Evolutionary conservation across 2,329 filamentous ascomycete species (phyloP).

Genomic region (Stagonosporopsis tanaceti): DNA sequence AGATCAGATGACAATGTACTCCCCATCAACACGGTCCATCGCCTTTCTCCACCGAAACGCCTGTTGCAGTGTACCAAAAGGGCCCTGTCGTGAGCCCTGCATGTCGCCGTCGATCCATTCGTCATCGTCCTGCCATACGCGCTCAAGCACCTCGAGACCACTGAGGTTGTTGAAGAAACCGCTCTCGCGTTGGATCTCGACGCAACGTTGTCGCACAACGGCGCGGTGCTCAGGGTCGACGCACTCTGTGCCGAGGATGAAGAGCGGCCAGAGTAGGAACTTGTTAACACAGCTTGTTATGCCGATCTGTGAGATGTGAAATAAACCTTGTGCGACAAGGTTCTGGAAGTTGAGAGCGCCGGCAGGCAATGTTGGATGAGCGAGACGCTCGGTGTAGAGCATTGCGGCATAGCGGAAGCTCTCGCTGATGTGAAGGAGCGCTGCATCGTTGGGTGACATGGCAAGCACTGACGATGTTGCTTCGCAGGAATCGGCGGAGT

Average conservation of each 20-base stretch:
- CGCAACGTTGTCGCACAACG: constrained; percentile 80
- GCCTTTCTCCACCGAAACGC: constrained; percentile 59
- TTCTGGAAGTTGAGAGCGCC: constrained; percentile 81
- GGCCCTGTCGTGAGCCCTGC: constrained; percentile 27
- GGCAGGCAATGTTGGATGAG: constrained; percentile 76
- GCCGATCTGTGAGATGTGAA: constrained; percentile 81
- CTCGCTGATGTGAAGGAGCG: constrained; percentile 84
- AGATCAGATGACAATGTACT: constrained; percentile 60
- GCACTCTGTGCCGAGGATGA: constrained; percentile 89
- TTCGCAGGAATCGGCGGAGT: constrained; percentile 35
- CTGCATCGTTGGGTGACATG: constrained; percentile 66
- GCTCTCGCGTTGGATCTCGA: constrained; percentile 85
- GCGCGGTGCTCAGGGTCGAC: constrained; percentile 80
- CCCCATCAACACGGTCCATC: constrained; percentile 60
- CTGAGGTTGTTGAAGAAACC: constrained; percentile 94
- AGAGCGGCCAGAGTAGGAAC: constrained; percentile 91
- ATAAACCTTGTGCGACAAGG: constrained; percentile 81
- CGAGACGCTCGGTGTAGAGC: constrained; percentile 88
- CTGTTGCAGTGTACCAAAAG: constrained; percentile 41
- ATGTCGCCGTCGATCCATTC: constrained; percentile 38
- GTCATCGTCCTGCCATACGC: constrained; percentile 74
- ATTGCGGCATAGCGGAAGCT: constrained; percentile 89
- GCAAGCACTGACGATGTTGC: constrained; percentile 34
- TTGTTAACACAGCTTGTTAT: constrained; percentile 78
- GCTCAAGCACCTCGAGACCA: constrained; percentile 84